phyloP scores from a whole-genome alignment of 1,284 basidiomycete genomes.

The Cystobasidium sp. region DNA sequence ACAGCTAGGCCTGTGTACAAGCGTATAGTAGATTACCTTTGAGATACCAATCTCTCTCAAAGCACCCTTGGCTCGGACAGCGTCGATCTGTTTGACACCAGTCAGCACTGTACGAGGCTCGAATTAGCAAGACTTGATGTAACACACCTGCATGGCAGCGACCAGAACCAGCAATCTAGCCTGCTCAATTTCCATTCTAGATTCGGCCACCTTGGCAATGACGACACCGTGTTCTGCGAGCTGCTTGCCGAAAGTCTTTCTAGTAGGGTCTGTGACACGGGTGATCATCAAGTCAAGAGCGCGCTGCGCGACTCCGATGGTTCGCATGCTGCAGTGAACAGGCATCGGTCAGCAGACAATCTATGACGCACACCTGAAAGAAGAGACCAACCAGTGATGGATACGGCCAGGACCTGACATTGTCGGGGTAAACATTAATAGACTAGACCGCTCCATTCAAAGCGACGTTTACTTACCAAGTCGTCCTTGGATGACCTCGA shows the following conservation, averaged over 20 bases:
- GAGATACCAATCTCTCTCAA: constrained; percentile 96
- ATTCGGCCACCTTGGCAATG: constrained; percentile 85
- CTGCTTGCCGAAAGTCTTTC: constrained; percentile 92
- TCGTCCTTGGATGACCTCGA: constrained; percentile 91
- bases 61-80: constrained; percentile 86
- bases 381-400: constrained; percentile 72
- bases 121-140: no score
- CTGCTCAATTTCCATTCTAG: constrained; percentile 88
- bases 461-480: constrained; percentile 65
- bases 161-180: constrained; percentile 85
- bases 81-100: constrained; percentile 72
- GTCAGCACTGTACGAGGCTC: constrained; percentile 13
- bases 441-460: constrained; percentile 57
- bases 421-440: neutral
- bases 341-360: neutral
- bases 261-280: constrained; percentile 84
- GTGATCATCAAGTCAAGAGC: constrained; percentile 87
- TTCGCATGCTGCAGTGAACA: constrained; percentile 70
- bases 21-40: constrained; percentile 67
- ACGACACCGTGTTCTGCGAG: constrained; percentile 88
- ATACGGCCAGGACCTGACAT: constrained; percentile 75
- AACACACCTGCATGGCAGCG: constrained; percentile 78
- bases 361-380: no score
- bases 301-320: constrained; percentile 82
- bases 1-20: neutral